Base-by-base conservation (phyloP, 225 moss, liverwort and hornwort species). In the Lunularia cruciata region DNA sequence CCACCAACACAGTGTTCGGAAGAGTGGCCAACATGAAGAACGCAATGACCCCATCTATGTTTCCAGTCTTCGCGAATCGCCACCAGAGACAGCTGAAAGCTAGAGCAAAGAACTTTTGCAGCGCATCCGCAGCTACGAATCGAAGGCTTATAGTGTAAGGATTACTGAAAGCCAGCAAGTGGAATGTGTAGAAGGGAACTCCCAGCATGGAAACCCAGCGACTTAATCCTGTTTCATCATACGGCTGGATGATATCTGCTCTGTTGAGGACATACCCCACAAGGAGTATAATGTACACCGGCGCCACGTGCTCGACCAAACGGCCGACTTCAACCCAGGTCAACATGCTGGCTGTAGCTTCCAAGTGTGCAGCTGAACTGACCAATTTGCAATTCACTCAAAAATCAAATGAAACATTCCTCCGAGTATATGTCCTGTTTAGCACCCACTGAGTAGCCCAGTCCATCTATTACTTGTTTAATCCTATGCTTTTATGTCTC, bases 11-110 rank as follows among this genome's bases (percentile, higher is more conserved):
- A 16, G 82, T 86, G 69, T 86, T 86, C 19, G 85, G 85, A 3
- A 86, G 76, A 15, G 79, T 82, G 32, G 71, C 74, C 28, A 86
- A 51, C 77, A 86, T 82, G 66, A 83, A 82, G 68, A 86, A 79
- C 32, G 35, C 47, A 38, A 86, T 86, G 23, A 71, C 19, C 36
- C 79, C 69, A 11, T 86, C 85, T 26, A 82, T 70, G 56, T 60
- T 75, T 12, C 82, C 85, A 28, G 38, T 22, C 36, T 69, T 74
- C 26, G 77, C 53, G 47, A 74, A 80, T 11, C 15, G 68, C 79
- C 76, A 82, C 79, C 83, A 86, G 26, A 75, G 45, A 30, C 47
- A 63, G n/a, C 75, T 55, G 6, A 52, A 7, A 2, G 48, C 3
- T 20, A 82, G 54, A 30, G 69, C 74, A 40, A 71, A 61, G 6